A percentile compares a stretch with the other conserved stretches of the same genome.
phyloP scores from a whole-genome alignment of 352 stramenopile species.

The Globisporangium perplexum region DNA sequence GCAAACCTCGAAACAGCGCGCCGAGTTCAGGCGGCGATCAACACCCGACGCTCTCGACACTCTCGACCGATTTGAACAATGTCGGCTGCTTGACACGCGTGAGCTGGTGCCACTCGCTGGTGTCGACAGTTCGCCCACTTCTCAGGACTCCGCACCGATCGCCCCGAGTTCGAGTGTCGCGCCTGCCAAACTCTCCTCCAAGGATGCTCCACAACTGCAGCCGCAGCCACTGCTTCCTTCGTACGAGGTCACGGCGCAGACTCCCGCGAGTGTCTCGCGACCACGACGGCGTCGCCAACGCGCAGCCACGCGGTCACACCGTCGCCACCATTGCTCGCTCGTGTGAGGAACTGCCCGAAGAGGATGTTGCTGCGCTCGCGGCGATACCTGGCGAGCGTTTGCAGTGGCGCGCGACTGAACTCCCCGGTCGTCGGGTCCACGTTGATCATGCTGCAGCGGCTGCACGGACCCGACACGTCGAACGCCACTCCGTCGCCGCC shows the following conservation, averaged over 20 bases:
- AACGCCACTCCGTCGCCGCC: slow-evolving; percentile 24
- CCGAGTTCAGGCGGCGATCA: too few relatives aligned
- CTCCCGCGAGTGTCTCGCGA: slow-evolving; percentile 9
- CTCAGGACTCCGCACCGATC: too few relatives aligned
- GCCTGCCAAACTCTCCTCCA: too few relatives aligned
- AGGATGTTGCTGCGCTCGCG: slow-evolving; percentile 70
- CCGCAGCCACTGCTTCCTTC: too few relatives aligned
- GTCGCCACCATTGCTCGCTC: neutral
- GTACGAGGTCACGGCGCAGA: neutral
- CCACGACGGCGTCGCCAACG: slow-evolving; percentile 23
- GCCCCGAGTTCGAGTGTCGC: too few relatives aligned
- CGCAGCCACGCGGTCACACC: slow-evolving; percentile 28
- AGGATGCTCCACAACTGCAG: neutral
- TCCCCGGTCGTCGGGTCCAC: slow-evolving; percentile 64
- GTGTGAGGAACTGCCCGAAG: slow-evolving; percentile 77
- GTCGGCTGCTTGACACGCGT: too few relatives aligned
- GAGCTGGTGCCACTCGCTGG: too few relatives aligned
- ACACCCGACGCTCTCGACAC: too few relatives aligned
- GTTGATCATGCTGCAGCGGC: slow-evolving; percentile 81
- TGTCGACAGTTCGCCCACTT: too few relatives aligned
- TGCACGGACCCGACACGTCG: slow-evolving; percentile 60
- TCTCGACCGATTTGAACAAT: too few relatives aligned
- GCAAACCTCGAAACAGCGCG: too few relatives aligned
- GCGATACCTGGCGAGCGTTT: slow-evolving; percentile 69
- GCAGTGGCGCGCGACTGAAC: slow-evolving; percentile 49